These are phyloP conservation scores for Mimosa bimucronata DNA, from an alignment of 306 rosid genomes.

Conservation along the genomic window DNA sequence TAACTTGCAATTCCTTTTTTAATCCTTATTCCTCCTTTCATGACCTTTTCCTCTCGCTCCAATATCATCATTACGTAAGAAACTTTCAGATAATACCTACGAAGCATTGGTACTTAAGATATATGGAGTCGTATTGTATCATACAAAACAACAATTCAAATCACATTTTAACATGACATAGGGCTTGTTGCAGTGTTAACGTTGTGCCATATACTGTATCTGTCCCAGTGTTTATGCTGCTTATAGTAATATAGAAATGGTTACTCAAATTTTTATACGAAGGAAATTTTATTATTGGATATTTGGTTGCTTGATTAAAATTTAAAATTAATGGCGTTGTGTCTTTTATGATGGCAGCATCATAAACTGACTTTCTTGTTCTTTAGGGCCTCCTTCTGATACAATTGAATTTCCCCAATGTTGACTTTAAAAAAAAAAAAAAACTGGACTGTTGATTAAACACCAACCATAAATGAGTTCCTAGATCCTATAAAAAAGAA, in stretches of 20 bases:
- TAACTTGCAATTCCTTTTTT: neutral
- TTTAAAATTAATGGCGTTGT: no score
- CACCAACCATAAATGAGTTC: no score
- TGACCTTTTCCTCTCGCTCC: neutral
- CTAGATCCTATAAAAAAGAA: no score
- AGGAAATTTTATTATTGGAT: neutral
- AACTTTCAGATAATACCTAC: neutral
- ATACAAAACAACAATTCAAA: neutral
- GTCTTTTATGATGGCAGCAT: no score
- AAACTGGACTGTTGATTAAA: no score
- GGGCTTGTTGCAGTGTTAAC: neutral
- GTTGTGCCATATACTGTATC: neutral
- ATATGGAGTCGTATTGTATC: neutral
- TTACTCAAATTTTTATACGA: constrained; percentile 9
- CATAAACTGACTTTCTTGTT: no score
- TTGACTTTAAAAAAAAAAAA: no score
- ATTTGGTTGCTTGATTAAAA: constrained; percentile 20
- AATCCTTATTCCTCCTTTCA: neutral
- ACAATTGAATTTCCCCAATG: no score
- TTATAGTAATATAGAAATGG: neutral
- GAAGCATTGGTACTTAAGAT: neutral
- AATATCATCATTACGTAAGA: neutral
- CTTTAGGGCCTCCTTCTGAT: no score
- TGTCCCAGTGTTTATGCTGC: neutral
- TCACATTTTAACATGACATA: neutral